Percentiles rank a stretch among this genome's conserved stretches.
phyloP scores from a whole-genome alignment of 768 basidiomycete genomes.

The Suillus subalutaceus region DNA sequence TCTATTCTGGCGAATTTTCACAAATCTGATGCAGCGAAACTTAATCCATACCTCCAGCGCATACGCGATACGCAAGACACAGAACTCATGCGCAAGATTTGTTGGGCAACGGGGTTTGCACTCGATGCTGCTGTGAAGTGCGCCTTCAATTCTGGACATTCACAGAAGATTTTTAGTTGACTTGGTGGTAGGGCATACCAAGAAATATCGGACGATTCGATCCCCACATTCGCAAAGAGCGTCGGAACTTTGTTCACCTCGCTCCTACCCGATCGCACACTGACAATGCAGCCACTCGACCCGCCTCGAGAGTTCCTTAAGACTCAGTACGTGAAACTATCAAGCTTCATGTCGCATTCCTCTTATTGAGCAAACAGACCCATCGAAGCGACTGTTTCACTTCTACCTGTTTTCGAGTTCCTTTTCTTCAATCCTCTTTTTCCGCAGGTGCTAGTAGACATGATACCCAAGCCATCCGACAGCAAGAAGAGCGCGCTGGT shows the following conservation, averaged over 20 bases:
- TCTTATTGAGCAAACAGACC: constrained; percentile 47
- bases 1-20: constrained; percentile 71
- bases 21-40: constrained; percentile 68
- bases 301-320: constrained; percentile 58
- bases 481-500: constrained; percentile 17
- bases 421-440: constrained; percentile 54
- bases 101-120: constrained; percentile 57
- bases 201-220: constrained; percentile 53
- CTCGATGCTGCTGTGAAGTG: constrained; percentile 56
- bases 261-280: constrained; percentile 56
- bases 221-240: constrained; percentile 51
- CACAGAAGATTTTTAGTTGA: constrained; percentile 1
- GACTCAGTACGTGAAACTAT: constrained; percentile 45
- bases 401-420: constrained; percentile 67
- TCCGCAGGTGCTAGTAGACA: constrained; percentile 46
- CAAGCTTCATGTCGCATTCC: not conserved
- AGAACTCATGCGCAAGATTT: constrained; percentile 57
- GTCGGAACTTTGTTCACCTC: constrained; percentile 55
- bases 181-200: constrained; percentile 52
- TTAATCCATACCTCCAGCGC: constrained; percentile 65
- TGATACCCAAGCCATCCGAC: constrained; percentile 23
- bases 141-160: constrained; percentile 17
- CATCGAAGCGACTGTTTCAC: constrained; percentile 57
- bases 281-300: constrained; percentile 48
- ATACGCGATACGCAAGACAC: constrained; percentile 51